Evolutionary conservation across 371 early-diverging fungal genomes (phyloP).

Genomic region (Rhizopus sp.): DNA sequence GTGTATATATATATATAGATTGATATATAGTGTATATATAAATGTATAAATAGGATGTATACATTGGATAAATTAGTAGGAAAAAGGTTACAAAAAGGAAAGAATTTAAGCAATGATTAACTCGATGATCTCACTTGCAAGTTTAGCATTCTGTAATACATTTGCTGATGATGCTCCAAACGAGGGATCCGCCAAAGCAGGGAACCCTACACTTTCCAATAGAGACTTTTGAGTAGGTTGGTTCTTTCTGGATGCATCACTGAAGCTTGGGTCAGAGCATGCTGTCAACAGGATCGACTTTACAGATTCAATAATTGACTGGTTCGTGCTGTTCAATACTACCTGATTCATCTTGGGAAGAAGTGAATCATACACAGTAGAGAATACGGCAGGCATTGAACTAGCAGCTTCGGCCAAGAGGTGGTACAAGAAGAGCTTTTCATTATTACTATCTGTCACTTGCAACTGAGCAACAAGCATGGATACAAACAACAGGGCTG

Average conservation of each 20-base stretch:
- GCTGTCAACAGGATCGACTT: conserved; percentile 79
- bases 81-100: background rate
- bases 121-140: conserved; percentile 66
- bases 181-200: conserved; percentile 44
- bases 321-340: conserved; percentile 66
- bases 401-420: conserved; percentile 80
- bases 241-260: conserved; percentile 41
- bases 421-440: conserved; percentile 81
- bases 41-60: background rate
- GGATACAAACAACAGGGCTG: conserved; percentile 73
- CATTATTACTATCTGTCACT: conserved; percentile 82
- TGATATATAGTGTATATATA: background rate
- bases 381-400: conserved; percentile 76
- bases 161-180: conserved; percentile 53
- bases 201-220: conserved; percentile 59
- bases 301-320: conserved; percentile 73
- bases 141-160: conserved; percentile 51
- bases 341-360: conserved; percentile 80
- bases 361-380: conserved; percentile 73
- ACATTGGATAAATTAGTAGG: background rate
- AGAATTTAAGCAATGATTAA: conserved; percentile 57
- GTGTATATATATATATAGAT: background rate
- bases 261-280: conserved; percentile 63
- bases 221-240: conserved; percentile 50
- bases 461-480: conserved; percentile 82